Evolutionary conservation across 163 green algal genomes (phyloP).

Genomic region (Scenedesmus sp.): DNA sequence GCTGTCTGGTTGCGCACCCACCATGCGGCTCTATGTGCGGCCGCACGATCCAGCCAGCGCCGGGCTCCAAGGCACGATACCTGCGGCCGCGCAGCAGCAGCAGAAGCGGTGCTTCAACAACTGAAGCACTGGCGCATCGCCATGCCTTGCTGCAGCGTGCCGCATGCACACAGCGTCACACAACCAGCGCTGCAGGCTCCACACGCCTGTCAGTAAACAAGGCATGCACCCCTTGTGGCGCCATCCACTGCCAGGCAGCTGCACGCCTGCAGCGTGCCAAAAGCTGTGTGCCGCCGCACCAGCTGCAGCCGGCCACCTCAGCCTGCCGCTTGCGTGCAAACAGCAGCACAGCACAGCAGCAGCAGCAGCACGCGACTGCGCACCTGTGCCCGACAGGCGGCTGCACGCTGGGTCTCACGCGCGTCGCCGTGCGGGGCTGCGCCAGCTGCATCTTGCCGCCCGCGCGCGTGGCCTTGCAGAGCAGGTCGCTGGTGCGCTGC

Average conservation of each 20-base stretch:
- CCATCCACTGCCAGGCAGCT: too few relatives aligned
- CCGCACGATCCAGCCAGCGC: slow-evolving; percentile 67
- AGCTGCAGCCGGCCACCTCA: neutral
- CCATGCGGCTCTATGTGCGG: slow-evolving; percentile 68
- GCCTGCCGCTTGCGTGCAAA: too few relatives aligned
- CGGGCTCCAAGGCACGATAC: slow-evolving; percentile 66
- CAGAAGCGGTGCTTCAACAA: neutral
- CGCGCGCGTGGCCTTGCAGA: slow-evolving; percentile 27
- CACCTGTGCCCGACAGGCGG: slow-evolving; percentile 28
- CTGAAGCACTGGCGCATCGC: neutral
- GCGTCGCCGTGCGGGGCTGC: slow-evolving; percentile 34
- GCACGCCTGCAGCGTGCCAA: neutral
- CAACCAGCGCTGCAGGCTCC: too few relatives aligned
- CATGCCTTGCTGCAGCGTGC: too few relatives aligned
- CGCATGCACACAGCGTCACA: too few relatives aligned
- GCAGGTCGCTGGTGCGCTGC: slow-evolving; percentile 41
- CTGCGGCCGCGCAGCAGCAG: slow-evolving; percentile 21
- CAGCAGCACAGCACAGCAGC: neutral
- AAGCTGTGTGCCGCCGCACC: too few relatives aligned
- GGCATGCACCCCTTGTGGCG: too few relatives aligned
- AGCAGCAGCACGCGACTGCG: neutral
- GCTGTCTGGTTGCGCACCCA: neutral
- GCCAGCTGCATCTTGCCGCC: slow-evolving; percentile 47
- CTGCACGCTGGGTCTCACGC: slow-evolving; percentile 33
- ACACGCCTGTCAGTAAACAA: too few relatives aligned